Conservation (phyloP, 2,329 filamentous ascomycete genomes). For the Samsoniella hepiali region DNA sequence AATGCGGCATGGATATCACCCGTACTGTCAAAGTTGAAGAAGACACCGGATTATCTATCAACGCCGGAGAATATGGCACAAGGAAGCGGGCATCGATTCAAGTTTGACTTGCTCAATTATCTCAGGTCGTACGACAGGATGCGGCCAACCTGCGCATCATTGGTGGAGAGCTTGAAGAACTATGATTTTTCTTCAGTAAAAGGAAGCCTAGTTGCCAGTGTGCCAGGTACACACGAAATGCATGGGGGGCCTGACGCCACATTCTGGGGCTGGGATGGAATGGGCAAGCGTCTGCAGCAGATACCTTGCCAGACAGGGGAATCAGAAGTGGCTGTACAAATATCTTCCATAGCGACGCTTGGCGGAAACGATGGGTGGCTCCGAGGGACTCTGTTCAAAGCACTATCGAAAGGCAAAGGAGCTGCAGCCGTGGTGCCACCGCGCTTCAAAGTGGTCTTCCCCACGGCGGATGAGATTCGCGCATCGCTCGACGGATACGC, state of each 20-base stretch:
- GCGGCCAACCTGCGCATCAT: slow-evolving; percentile 48
- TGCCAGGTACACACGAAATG: slow-evolving; percentile 64
- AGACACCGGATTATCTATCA: slow-evolving; percentile 8
- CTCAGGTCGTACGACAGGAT: slow-evolving; percentile 63
- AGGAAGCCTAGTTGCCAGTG: slow-evolving; percentile 73
- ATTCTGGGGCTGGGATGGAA: slow-evolving; percentile 72
- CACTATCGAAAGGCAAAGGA: slow-evolving; percentile 32
- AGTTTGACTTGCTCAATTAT: slow-evolving; percentile 70
- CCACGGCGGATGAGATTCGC: slow-evolving; percentile 75
- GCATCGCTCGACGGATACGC: slow-evolving; percentile 72
- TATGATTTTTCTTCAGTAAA: slow-evolving; percentile 70
- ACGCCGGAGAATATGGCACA: slow-evolving; percentile 27
- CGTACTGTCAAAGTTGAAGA: slow-evolving; percentile 51
- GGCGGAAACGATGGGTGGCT: slow-evolving; percentile 71
- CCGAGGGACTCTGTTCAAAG: slow-evolving; percentile 57
- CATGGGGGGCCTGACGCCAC: slow-evolving; percentile 47
- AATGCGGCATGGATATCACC: slow-evolving; percentile 81
- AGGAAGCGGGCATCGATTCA: slow-evolving; percentile 70
- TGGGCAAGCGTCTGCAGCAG: slow-evolving; percentile 56
- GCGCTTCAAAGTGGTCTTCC: slow-evolving; percentile 72
- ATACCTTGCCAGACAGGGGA: slow-evolving; percentile 45
- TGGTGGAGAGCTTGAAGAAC: slow-evolving; percentile 54
- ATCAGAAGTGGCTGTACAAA: slow-evolving; percentile 57
- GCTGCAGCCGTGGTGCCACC: slow-evolving; percentile 36
- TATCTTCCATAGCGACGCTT: slow-evolving; percentile 81